These are phyloP conservation scores for Nyctanthes arbortristis DNA, from an alignment of 257 asterid genomes.

Conservation along the genomic window DNA sequence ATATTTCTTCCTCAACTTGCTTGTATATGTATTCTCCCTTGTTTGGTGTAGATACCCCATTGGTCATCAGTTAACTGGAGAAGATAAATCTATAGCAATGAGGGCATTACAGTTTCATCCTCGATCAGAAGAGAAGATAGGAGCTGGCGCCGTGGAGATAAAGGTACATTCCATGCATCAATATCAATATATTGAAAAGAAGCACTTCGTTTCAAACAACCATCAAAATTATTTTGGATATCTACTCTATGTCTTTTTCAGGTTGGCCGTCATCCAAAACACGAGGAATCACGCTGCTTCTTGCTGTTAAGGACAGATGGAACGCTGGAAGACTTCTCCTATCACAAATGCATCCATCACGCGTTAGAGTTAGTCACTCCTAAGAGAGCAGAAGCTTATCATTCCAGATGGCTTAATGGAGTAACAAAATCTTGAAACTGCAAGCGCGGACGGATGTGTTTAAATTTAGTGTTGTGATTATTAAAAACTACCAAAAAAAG, in stretches of 20 bases:
- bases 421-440: background rate
- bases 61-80: constrained; percentile 43
- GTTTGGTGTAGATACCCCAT: constrained; percentile 55
- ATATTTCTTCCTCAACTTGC: constrained; percentile 1
- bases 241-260: constrained; percentile 31
- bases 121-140: constrained; percentile 56
- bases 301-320: constrained; percentile 71
- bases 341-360: constrained; percentile 65
- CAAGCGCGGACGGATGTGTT: background rate
- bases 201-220: too few relatives aligned
- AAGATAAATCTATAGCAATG: constrained; percentile 58
- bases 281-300: constrained; percentile 70
- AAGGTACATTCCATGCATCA: constrained; percentile 52
- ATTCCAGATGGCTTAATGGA: constrained; percentile 36
- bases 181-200: background rate
- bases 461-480: background rate
- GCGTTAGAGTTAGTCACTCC: constrained; percentile 63
- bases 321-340: constrained; percentile 85
- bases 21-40: background rate
- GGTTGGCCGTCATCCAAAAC: constrained; percentile 74
- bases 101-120: constrained; percentile 77
- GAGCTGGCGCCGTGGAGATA: constrained; percentile 60
- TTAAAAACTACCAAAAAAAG: background rate
- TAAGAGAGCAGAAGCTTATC: constrained; percentile 38
- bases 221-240: constrained; percentile 1